A percentile compares a stretch with the other conserved stretches of the same genome.
phyloP scores from a whole-genome alignment of 1,284 basidiomycete genomes.

The Thecaphora frezii region DNA sequence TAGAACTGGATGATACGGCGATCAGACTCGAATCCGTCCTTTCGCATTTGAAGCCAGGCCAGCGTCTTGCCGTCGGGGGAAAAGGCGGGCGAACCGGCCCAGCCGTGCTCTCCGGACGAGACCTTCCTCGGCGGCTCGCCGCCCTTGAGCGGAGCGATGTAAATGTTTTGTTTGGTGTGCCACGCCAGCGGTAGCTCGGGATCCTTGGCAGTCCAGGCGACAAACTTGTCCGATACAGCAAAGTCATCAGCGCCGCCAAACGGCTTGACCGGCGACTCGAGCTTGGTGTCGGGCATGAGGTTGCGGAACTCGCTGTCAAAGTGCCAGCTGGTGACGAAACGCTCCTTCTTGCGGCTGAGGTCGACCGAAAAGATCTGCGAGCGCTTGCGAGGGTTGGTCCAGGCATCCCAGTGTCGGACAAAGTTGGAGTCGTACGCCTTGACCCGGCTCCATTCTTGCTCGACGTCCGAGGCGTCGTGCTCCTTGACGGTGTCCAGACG shows the following conservation, averaged over 20 bases:
- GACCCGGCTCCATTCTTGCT: constrained; percentile 19
- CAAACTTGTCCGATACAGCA: constrained; percentile 12
- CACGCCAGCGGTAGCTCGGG: constrained; percentile 27
- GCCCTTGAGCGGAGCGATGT: constrained; percentile 20
- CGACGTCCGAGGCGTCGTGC: constrained; percentile 12
- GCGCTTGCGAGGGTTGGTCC: constrained; percentile 24
- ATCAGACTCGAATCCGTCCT: constrained; percentile 47
- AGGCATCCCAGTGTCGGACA: constrained; percentile 45
- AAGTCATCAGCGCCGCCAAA: constrained; percentile 39
- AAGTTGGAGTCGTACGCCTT: constrained; percentile 27
- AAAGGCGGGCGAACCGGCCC: constrained; percentile 22
- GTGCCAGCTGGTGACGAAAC: constrained; percentile 4
- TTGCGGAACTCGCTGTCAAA: constrained; percentile 15
- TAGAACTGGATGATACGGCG: constrained; percentile 26
- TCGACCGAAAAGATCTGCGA: constrained; percentile 36
- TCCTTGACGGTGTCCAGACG: constrained; percentile 17
- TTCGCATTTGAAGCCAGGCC: constrained; percentile 46
- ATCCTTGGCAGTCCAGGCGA: constrained; percentile 42
- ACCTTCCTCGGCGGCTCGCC: constrained; percentile 7
- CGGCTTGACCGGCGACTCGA: constrained; percentile 38
- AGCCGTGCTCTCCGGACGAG: constrained; percentile 23
- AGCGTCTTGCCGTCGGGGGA: constrained; percentile 29
- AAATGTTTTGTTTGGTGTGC: constrained; percentile 43
- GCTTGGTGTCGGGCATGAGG: constrained; percentile 21
- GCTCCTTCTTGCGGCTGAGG: constrained; percentile 6